Base-by-base conservation (phyloP, 441 rosid genomes). In the Populus hybrid region DNA sequence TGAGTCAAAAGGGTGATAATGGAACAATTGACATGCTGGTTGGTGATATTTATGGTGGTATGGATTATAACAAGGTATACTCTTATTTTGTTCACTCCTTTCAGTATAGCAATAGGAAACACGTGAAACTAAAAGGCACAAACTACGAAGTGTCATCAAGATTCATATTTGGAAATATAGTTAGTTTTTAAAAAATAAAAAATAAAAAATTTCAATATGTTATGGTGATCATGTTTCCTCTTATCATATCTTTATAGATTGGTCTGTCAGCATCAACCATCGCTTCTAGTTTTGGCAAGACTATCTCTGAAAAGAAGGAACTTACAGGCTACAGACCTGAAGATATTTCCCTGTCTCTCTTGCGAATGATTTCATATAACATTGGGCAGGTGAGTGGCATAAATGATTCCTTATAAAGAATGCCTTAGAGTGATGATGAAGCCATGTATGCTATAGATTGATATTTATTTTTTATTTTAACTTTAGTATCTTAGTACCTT, bases 1-100 rank as follows among this genome's bases (percentile, higher is more conserved):
- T 97, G 84, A 92, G 98, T 86, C 99, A 97, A 87, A 93, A 88
- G 87, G 99, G 99, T 85, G 95, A 97, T 78, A 97, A 97, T 84
- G 83, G 99, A 72, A 86, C 94, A 61, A 91, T 97, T 75, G 99
- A 97, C 3, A 28, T 28, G 29, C 3, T 28, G 29, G 29, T 28
- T 28, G 29, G 29, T 28, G 29, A 28, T 28, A 97, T 94, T 79
- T 97, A 97, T 82, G 99, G 99, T 82, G 97, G 99, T 71, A 89
- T 88, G 94, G 99, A 94, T 83, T 97, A 97, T 84, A 90, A 87
- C 75, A 97, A 94, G 99, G 99, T 97, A 88, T 64, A 77, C 72
- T 10, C 67, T 45, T 45, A 45, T 65, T 79, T 56, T 67, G 45
- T 74, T 83, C 64, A 59, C 68, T 59, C 77, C 45, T 77, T 63